Evolutionary conservation across 2,329 filamentous ascomycete genomes (phyloP).

Genomic region (Dactylellina sp.): DNA sequence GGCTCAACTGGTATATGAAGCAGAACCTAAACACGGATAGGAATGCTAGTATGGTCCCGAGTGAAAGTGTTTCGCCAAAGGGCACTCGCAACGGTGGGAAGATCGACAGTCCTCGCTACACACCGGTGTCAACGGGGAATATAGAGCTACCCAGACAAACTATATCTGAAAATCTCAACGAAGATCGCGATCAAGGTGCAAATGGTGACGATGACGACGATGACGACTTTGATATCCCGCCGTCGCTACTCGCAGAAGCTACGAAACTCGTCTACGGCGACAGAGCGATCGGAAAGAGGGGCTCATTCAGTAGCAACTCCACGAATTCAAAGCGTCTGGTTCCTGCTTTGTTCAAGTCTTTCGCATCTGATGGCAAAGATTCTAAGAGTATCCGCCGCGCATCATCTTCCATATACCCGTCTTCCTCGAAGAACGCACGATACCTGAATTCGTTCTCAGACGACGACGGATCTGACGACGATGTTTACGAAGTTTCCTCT

Average conservation of each 20-base stretch:
- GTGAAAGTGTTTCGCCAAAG: conserved; percentile 51
- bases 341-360: conserved; percentile 31
- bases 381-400: conserved; percentile 41
- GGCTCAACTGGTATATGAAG: conserved; percentile 52
- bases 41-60: conserved; percentile 9
- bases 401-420: conserved; percentile 44
- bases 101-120: conserved; percentile 44
- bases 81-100: conserved; percentile 30
- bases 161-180: conserved; percentile 40
- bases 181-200: conserved; percentile 3
- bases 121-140: conserved; percentile 17
- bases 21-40: conserved; percentile 24
- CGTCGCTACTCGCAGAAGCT: conserved; percentile 43
- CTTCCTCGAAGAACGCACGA: conserved; percentile 18
- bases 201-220: conserved; percentile 14
- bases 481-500: conserved; percentile 21
- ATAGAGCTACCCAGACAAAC: conserved; percentile 8
- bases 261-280: conserved; percentile 52
- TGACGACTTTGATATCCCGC: conserved; percentile 34
- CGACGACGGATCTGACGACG: conserved; percentile 32
- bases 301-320: conserved; percentile 48
- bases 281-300: conserved; percentile 10
- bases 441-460: conserved; percentile 43
- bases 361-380: conserved; percentile 29
- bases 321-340: conserved; percentile 22